These are phyloP conservation scores for Martiniozyma asiatica DNA, from an alignment of 1,139 yeast genomes.

Conservation along the genomic window DNA sequence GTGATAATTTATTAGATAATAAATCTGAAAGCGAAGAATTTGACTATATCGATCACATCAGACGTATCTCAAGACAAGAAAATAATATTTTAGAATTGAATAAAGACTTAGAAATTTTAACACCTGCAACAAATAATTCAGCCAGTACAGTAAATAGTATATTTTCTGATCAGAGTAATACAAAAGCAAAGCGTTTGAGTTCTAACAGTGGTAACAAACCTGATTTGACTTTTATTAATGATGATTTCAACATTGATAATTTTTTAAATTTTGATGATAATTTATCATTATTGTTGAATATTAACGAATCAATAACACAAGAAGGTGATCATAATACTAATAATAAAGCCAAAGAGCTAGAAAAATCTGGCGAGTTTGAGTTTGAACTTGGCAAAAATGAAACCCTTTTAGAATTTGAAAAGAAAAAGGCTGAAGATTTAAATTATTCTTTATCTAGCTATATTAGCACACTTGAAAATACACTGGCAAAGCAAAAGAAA, in stretches of 20 bases:
- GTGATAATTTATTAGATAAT: slow-evolving; percentile 8
- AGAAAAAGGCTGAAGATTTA: slow-evolving; percentile 4
- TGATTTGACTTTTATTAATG: slow-evolving; percentile 5
- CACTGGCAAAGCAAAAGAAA: too few species aligned
- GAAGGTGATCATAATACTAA: not conserved
- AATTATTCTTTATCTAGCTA: slow-evolving; percentile 18
- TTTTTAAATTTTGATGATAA: slow-evolving; percentile 18
- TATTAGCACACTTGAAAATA: slow-evolving; percentile 18
- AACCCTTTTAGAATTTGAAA: slow-evolving; percentile 1
- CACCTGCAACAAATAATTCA: slow-evolving; percentile 20
- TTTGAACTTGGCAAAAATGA: not conserved
- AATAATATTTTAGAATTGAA: slow-evolving; percentile 13
- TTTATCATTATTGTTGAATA: too few species aligned
- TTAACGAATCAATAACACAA: not conserved
- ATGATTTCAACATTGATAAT: slow-evolving; percentile 20
- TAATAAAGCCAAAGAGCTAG: not conserved
- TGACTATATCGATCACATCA: slow-evolving; percentile 24
- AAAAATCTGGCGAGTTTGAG: not conserved
- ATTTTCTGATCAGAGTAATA: slow-evolving; percentile 10
- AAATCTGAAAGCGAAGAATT: slow-evolving; percentile 15
- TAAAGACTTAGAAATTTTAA: slow-evolving; percentile 8
- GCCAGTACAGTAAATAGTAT: slow-evolving; percentile 20
- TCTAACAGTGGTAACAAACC: slow-evolving; percentile 2
- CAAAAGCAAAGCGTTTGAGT: not conserved
- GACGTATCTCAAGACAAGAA: slow-evolving; percentile 23